phyloP scores from a whole-genome alignment of 768 basidiomycete genomes.

The Russula sp. region DNA sequence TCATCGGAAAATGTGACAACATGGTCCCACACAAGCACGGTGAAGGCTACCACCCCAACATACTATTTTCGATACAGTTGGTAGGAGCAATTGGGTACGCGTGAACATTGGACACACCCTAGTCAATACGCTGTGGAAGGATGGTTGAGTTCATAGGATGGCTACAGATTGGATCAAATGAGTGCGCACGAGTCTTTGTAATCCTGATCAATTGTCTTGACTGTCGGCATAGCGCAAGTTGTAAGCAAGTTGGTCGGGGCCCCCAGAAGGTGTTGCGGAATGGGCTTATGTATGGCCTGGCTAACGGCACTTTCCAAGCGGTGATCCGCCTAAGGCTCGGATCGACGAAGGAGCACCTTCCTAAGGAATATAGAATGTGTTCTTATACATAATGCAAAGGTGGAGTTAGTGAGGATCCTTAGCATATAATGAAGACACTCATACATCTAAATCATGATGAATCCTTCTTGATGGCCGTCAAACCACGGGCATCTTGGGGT shows the following conservation, averaged over 20 bases:
- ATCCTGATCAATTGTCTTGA: not conserved
- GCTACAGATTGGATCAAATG: not conserved
- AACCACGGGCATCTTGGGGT: too few relatives aligned
- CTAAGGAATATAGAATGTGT: not conserved
- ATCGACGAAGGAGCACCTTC: not conserved
- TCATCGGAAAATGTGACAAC: slow-evolving; percentile 45
- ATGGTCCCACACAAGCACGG: slow-evolving; percentile 50
- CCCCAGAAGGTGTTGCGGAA: too few relatives aligned
- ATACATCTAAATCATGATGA: too few relatives aligned
- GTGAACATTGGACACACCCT: not conserved
- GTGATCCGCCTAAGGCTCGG: not conserved
- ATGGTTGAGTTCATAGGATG: not conserved
- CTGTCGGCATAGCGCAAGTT: not conserved
- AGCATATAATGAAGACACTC: too few relatives aligned
- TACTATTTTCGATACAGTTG: slow-evolving; percentile 29
- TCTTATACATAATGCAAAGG: too few relatives aligned
- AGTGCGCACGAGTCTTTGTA: not conserved
- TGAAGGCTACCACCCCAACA: slow-evolving; percentile 45
- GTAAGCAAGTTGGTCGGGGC: not conserved
- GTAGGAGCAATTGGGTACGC: not conserved
- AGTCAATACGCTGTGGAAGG: not conserved
- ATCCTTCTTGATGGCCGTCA: too few relatives aligned
- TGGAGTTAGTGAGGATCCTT: too few relatives aligned
- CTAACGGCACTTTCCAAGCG: not conserved
- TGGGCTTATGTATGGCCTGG: not conserved